A percentile compares a stretch with the other conserved stretches of the same genome.
These are phyloP conservation scores for Aureobasidium mangrovei DNA, from an alignment of 2,329 filamentous ascomycete genomes.

Conservation along the genomic window DNA sequence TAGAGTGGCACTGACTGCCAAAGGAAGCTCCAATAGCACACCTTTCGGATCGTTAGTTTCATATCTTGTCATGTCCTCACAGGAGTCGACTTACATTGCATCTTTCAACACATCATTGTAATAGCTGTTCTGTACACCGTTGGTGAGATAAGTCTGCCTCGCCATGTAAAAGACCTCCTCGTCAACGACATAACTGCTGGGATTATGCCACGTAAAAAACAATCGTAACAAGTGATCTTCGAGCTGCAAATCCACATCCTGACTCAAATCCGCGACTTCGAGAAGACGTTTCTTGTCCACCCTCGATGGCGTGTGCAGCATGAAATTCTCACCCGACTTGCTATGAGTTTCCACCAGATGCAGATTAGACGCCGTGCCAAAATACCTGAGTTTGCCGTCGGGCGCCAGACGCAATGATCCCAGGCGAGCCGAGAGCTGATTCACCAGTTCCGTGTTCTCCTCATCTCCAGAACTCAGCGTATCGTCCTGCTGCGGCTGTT, in stretches of 20 bases:
- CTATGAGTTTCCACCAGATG: slow-evolving; percentile 31
- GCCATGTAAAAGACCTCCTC: slow-evolving; percentile 25
- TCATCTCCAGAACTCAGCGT: slow-evolving; percentile 15
- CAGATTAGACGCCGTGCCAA: slow-evolving; percentile 38
- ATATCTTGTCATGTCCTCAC: not conserved
- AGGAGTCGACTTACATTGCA: slow-evolving; percentile 15
- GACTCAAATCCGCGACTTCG: slow-evolving; percentile 34
- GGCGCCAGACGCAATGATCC: slow-evolving; percentile 36
- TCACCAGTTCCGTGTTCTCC: slow-evolving; percentile 31
- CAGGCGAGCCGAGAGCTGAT: slow-evolving; percentile 36
- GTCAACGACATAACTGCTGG: slow-evolving; percentile 38
- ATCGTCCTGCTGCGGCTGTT: not conserved
- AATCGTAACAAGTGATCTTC: slow-evolving; percentile 38
- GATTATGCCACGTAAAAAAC: slow-evolving; percentile 43
- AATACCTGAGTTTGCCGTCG: slow-evolving; percentile 37
- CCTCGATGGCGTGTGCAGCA: slow-evolving; percentile 31
- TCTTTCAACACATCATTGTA: slow-evolving; percentile 21
- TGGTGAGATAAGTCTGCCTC: slow-evolving; percentile 11
- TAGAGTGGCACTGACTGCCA: slow-evolving; percentile 28
- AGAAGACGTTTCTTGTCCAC: slow-evolving; percentile 26
- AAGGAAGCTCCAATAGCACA: slow-evolving; percentile 30
- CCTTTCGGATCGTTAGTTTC: slow-evolving; percentile 10
- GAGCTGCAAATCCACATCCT: slow-evolving; percentile 32
- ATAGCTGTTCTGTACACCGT: slow-evolving; percentile 12
- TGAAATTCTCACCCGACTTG: slow-evolving; percentile 23